Base-by-base conservation (phyloP, 2,329 filamentous ascomycete genomes). In the Penicillium sp. region DNA sequence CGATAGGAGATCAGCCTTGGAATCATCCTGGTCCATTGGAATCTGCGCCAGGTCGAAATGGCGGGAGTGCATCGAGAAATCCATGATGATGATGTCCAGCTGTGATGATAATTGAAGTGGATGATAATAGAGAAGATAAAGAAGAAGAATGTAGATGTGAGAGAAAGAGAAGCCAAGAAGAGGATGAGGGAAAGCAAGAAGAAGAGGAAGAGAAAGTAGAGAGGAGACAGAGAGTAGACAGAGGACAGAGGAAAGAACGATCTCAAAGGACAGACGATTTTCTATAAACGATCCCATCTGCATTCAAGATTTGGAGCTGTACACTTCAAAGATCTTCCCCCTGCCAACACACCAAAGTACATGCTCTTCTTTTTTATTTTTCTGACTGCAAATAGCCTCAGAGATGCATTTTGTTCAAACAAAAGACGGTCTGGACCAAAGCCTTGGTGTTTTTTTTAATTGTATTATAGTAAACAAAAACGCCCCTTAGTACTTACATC, bases 331-430 rank as follows among this genome's bases (percentile, higher is more conserved):
- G 44, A 36, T 52, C 51, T 40, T 41, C 30, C 23, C 19, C 18
- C 43, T 36, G 51, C 57, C 65, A 67, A 56, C 64, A 57, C 63
- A 63, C 61, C 61, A 59, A 57, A 59, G 59, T 60, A 63, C 58
- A 63, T 60, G 61, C 59, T 61, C 42, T 43, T 42, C 30, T 47
- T 35, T 27, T 34, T 35, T 36, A 29, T 41, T 30, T 19, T 32
- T 23, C 19, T 34, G 56, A 51, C 61, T 67, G 62, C 57, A 64
- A 59, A 61, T 60, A 64, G 61, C 63, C 62, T 48, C 43, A 34
- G 55, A 51, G 42, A 57, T 58, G 55, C 51, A 39, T 35, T 59
- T 55, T 51, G 53, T 58, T 45, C 55, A 56, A 64, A 64, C 64
- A 59, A 56, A 47, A 53, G 34, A 48, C 44, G 51, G 49, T 46